phyloP scores from a whole-genome alignment of 2,329 filamentous ascomycete genomes.

The Verruconis gallopava region DNA sequence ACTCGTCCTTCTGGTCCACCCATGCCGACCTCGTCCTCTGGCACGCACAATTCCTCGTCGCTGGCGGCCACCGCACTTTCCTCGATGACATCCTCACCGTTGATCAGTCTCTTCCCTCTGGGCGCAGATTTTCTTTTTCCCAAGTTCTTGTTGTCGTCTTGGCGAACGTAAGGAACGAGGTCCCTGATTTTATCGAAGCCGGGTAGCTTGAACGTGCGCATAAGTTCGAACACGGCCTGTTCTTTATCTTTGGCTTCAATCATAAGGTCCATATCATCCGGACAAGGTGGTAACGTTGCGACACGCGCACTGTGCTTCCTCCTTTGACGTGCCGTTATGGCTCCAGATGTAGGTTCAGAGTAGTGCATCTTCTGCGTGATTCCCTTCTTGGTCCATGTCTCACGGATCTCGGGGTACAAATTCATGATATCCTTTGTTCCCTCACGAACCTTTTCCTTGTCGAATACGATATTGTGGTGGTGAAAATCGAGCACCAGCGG shows the following conservation, averaged over 20 bases:
- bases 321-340: conserved; percentile 63
- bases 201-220: conserved; percentile 75
- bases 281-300: conserved; percentile 66
- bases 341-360: conserved; percentile 64
- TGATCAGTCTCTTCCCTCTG: conserved; percentile 20
- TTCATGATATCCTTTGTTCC: conserved; percentile 70
- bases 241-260: conserved; percentile 98
- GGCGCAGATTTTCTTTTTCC: conserved; percentile 32
- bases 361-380: conserved; percentile 98
- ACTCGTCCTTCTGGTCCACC: conserved; percentile 70
- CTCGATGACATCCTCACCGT: conserved; percentile 23
- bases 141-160: conserved; percentile 55
- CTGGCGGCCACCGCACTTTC: conserved; percentile 21
- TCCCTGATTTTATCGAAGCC: conserved; percentile 66
- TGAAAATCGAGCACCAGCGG: conserved; percentile 87
- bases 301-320: conserved; percentile 79
- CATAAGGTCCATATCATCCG: conserved; percentile 85
- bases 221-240: conserved; percentile 87
- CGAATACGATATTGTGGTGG: conserved; percentile 90
- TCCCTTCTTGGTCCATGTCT: conserved; percentile 70
- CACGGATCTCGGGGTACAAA: conserved; percentile 62
- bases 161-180: conserved; percentile 61
- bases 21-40: conserved; percentile 66
- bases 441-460: conserved; percentile 58
- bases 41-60: conserved; percentile 29